Evolutionary conservation across 2,329 filamentous ascomycete genomes (phyloP), one percentile per base, ranked within the genome.

Genomic region (Leptodontidium sp.): DNA sequence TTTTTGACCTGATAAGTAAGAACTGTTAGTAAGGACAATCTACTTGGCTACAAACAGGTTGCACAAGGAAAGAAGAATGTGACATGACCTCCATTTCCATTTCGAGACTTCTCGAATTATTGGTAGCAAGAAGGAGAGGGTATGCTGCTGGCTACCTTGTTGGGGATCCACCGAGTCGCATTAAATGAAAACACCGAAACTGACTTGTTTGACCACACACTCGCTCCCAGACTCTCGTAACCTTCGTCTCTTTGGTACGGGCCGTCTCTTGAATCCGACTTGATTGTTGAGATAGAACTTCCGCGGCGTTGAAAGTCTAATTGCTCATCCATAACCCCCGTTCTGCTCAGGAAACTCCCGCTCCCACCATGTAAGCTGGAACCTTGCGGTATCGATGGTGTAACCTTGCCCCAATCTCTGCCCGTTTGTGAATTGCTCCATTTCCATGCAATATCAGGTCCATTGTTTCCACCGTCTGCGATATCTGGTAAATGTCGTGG

Each of bases 391-490:
- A 86, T 82, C 12, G 83, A 82, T 5, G 84, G 77, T 15, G 72
- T 68, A 15, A 73, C 70, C 59, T 78, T 78, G 65, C 82, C 82
- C 77, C 85, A 84, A 72, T 83, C 81, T 61, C 79, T 77, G 68
- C 83, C 79, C 68, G 81, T 82, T 57, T 81, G 82, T 62, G 82
- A 82, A 79, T 91, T 90, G 71, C 85, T 87, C 87, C 88, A 80
- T 90, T 88, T 75, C 67, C 73, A 75, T 69, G 85, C 88, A 66
- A 85, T 83, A 78, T 91, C 89, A 74, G 86, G 83, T 45, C 87
- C 87, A 78, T 90, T 88, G 75, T 86, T 83, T 57, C 87, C 87
- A 57, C 65, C 65, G 49, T 70, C 70, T 58, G 83, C 81, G 72
- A 88, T 80, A 69, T 88, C 85, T 72, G 83, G 82, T 68, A 91